Evolutionary conservation across 192 early-diverging fungal genomes (phyloP).

Genomic region (Borealophlyctis nickersoniae): DNA sequence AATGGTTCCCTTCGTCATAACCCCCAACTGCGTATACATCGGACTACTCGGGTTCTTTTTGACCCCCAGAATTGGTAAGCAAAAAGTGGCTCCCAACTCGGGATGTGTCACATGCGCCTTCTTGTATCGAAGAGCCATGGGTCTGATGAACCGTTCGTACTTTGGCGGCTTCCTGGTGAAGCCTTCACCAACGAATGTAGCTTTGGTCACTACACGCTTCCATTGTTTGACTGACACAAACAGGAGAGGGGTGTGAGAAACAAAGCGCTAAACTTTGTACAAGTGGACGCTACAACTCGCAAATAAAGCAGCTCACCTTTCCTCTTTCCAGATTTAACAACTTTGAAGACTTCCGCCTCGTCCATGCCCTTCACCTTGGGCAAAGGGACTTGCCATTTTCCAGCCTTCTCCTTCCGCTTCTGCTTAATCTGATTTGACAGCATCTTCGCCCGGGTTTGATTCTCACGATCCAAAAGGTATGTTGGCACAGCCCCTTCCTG

Average conservation of each 20-base stretch:
- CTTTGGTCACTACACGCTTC: slow-evolving; percentile 99
- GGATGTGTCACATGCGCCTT: slow-evolving; percentile 99
- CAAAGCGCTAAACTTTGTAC: too few species aligned
- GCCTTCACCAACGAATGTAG: slow-evolving; percentile 97
- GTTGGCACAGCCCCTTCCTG: slow-evolving; percentile 95
- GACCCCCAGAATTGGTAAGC: slow-evolving; percentile 92
- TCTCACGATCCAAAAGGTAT: slow-evolving; percentile 97
- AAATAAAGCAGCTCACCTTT: slow-evolving; percentile 56
- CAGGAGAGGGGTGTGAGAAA: too few species aligned
- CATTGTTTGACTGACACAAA: slow-evolving; percentile 87
- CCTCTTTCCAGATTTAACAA: slow-evolving; percentile 90
- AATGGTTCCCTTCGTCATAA: slow-evolving; percentile 97
- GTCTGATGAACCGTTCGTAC: slow-evolving; percentile 97
- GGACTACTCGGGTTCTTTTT: slow-evolving; percentile 98
- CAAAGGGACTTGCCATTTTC: slow-evolving; percentile 92
- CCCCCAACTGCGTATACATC: slow-evolving; percentile 94
- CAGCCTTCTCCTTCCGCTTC: slow-evolving; percentile 99
- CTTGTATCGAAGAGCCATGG: slow-evolving; percentile 96
- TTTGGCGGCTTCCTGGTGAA: slow-evolving; percentile 99
- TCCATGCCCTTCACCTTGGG: slow-evolving; percentile 98
- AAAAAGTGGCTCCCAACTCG: slow-evolving; percentile 95
- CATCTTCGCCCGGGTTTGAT: slow-evolving; percentile 93
- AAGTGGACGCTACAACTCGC: too few species aligned
- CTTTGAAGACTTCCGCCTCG: slow-evolving; percentile 99
- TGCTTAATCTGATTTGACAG: slow-evolving; percentile 99